A percentile compares a stretch with the other conserved stretches of the same genome.
phyloP scores from a whole-genome alignment of 1,284 basidiomycete genomes.

The Rhodotorula glutinis region DNA sequence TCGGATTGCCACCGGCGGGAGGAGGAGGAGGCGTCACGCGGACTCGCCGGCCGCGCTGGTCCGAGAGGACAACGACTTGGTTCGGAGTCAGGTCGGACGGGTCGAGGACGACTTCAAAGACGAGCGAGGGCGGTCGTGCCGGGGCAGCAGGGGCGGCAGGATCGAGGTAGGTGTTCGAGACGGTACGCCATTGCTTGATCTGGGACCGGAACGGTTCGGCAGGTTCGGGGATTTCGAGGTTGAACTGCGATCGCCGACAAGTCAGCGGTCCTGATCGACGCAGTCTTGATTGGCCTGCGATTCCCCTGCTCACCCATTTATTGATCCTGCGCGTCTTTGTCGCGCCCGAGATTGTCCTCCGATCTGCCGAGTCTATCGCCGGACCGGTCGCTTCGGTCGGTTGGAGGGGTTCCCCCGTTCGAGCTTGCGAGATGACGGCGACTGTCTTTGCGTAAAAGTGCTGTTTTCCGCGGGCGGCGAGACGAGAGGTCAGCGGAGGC shows the following conservation, averaged over 20 bases:
- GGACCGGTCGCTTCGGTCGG: too few species aligned
- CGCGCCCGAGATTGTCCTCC: background rate
- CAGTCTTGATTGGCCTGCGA: too few species aligned
- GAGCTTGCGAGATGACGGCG: constrained; percentile 45
- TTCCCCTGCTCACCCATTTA: constrained; percentile 20
- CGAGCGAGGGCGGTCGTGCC: constrained; percentile 26
- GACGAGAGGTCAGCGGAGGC: constrained; percentile 7
- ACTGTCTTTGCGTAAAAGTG: constrained; percentile 49
- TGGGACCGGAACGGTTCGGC: constrained; percentile 46
- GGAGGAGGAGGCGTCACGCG: too few species aligned
- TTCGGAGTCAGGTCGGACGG: constrained; percentile 41
- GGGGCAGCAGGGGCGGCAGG: background rate
- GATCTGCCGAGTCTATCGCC: too few species aligned
- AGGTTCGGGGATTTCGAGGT: constrained; percentile 47
- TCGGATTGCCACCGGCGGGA: background rate
- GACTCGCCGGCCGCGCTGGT: constrained; percentile 31
- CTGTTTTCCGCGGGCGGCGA: constrained; percentile 29
- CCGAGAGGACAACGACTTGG: constrained; percentile 44
- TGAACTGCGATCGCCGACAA: constrained; percentile 44
- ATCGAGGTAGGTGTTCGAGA: constrained; percentile 38
- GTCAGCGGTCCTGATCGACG: too few species aligned
- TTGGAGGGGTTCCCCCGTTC: constrained; percentile 38
- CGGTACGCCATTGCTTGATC: constrained; percentile 46
- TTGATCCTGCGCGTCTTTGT: constrained; percentile 4
- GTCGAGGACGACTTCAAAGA: constrained; percentile 48